These are phyloP conservation scores for Melanogaster broomeanus DNA, from an alignment of 768 basidiomycete species.

Conservation along the genomic window DNA sequence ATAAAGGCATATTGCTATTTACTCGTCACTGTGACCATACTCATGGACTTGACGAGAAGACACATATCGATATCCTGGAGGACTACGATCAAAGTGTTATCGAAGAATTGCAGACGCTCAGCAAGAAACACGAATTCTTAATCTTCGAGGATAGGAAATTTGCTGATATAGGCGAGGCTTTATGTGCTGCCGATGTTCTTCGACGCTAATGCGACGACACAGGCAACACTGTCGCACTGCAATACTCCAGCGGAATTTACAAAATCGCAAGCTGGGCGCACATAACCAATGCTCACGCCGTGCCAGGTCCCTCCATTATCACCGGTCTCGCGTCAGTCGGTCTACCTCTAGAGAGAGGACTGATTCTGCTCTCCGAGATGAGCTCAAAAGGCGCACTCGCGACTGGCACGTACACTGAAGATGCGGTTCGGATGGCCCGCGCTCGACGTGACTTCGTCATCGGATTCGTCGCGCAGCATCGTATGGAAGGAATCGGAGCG, in stretches of 20 bases:
- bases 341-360: slow-evolving; percentile 75
- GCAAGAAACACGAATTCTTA: slow-evolving; percentile 83
- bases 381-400: slow-evolving; percentile 87
- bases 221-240: slow-evolving; percentile 97
- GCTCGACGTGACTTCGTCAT: slow-evolving; percentile 84
- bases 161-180: slow-evolving; percentile 86
- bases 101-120: slow-evolving; percentile 65
- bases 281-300: slow-evolving; percentile 94
- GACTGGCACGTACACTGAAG: slow-evolving; percentile 77
- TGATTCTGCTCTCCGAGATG: slow-evolving; percentile 96
- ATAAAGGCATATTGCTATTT: slow-evolving; percentile 70
- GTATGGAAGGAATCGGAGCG: slow-evolving; percentile 70
- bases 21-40: slow-evolving; percentile 12
- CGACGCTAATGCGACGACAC: slow-evolving; percentile 3
- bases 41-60: slow-evolving; percentile 53
- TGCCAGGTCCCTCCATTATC: slow-evolving; percentile 95
- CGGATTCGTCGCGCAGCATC: slow-evolving; percentile 90
- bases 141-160: slow-evolving; percentile 99
- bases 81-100: slow-evolving; percentile 82
- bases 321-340: slow-evolving; percentile 89
- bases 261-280: slow-evolving; percentile 96
- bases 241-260: slow-evolving; percentile 92
- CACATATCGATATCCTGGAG: slow-evolving; percentile 93
- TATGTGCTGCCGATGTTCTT: background rate
- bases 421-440: slow-evolving; percentile 87